These are phyloP conservation scores for Alternaria incomplexa DNA, from an alignment of 2,329 filamentous ascomycete species.

Conservation along the genomic window DNA sequence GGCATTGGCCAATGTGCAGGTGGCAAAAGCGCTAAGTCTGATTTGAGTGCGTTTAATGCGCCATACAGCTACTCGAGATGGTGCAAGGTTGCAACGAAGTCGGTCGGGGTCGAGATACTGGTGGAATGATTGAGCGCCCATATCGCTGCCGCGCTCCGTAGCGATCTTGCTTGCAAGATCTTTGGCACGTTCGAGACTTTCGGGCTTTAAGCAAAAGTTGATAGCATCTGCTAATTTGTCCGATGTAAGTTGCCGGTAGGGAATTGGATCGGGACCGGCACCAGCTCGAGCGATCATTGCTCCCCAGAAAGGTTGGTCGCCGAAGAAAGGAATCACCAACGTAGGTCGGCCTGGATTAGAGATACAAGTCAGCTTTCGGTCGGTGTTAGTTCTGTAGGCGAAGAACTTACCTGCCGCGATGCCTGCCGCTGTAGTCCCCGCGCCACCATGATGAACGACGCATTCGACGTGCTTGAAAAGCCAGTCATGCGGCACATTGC, in stretches of 20 bases:
- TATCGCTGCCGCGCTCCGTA: conserved; percentile 30
- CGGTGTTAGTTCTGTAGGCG: too few relatives aligned
- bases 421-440: conserved; percentile 82
- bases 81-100: conserved; percentile 29
- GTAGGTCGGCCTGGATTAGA: conserved; percentile 74
- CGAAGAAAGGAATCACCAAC: conserved; percentile 79
- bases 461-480: conserved; percentile 78
- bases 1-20: conserved; percentile 25
- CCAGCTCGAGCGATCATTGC: conserved; percentile 57
- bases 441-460: conserved; percentile 84
- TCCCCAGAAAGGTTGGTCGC: conserved; percentile 62
- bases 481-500: conserved; percentile 86
- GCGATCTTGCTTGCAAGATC: conserved; percentile 33
- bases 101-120: conserved; percentile 30
- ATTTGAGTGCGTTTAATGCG: conserved; percentile 28
- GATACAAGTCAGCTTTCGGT: conserved; percentile 30
- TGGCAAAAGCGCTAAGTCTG: conserved; percentile 31
- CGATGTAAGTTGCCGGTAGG: conserved; percentile 46
- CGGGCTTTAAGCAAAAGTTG: conserved; percentile 50
- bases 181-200: conserved; percentile 27
- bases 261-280: conserved; percentile 59
- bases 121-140: conserved; percentile 35
- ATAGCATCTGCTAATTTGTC: conserved; percentile 56
- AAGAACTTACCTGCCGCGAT: neutral
- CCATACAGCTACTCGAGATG: conserved; percentile 32